Evolutionary conservation across 164 flowering plant species (phyloP), one percentile per base, ranked within the genome.

Genomic region (Magnolia officinalis): DNA sequence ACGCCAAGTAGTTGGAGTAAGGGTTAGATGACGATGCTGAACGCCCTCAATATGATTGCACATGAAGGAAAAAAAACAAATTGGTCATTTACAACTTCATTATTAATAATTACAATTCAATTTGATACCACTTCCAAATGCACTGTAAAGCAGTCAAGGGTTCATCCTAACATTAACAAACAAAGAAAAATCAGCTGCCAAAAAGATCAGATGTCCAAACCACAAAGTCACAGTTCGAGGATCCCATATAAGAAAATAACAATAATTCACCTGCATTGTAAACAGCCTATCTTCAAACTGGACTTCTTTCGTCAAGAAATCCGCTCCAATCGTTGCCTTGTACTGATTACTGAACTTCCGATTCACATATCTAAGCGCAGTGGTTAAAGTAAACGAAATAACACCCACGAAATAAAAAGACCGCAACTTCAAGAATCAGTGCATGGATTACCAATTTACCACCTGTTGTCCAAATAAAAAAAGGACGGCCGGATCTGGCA

Each of bases 291-390:
- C 97, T 61, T 93, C 97, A 82, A 90, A 88, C 68, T 90, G 92
- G 14, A 93, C 90, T 85, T 91, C 97, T 80, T 93, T 93, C 0
- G 94, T 93, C 82, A 91, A 77, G 78, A 93, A 93, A 87, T 91
- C 97, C 0, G 96, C 97, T 72, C 95, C 97, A 82, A 92, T 92
- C 5, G 97, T 92, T 0, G 95, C 97, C 75, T 90, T 92, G 72
- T 93, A 93, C 87, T 93, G 97, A 79, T 88, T 90, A 77, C 93
- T 93, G 68, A 93, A 93, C 86, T 93, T 93, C 18, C 90, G 90
- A 81, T 93, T 91, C 72, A 93, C 94, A 78, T 87, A 92, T 80
- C 97, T 90, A 80, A 72, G 61, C n/a, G 37, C 61, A 18, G 19
- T 49, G 50, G 49, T 71, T 50, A 77, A 71, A 31, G 20, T 1